phyloP scores from a whole-genome alignment of 2,329 filamentous ascomycete genomes.

The Pyrenophora graminea region DNA sequence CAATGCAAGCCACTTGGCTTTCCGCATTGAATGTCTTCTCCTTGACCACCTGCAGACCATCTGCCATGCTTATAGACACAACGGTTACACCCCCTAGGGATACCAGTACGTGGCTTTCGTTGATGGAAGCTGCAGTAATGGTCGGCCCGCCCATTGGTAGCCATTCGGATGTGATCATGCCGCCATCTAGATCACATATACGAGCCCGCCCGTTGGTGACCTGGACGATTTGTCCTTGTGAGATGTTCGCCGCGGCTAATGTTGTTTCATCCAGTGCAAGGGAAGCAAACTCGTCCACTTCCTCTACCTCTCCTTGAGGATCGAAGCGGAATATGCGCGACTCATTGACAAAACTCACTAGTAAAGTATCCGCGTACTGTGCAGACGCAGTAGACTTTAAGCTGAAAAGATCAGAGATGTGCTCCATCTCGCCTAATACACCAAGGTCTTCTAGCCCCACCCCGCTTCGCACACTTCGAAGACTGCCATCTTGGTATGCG shows the following conservation, averaged over 20 bases:
- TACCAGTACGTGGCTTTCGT: conserved; percentile 69
- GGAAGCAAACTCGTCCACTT: conserved; percentile 75
- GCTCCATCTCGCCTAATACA: conserved; percentile 75
- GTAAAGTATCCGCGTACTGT: conserved; percentile 67
- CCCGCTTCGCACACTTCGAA: conserved; percentile 89
- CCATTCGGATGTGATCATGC: conserved; percentile 64
- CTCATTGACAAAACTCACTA: conserved; percentile 81
- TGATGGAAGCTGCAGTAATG: conserved; percentile 81
- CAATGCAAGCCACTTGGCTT: conserved; percentile 84
- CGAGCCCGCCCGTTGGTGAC: conserved; percentile 69
- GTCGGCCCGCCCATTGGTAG: conserved; percentile 51
- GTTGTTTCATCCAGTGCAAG: conserved; percentile 73
- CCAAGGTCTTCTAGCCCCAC: conserved; percentile 89
- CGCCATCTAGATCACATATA: conserved; percentile 64
- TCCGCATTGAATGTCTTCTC: conserved; percentile 65
- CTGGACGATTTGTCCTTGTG: conserved; percentile 70
- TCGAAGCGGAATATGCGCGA: conserved; percentile 83
- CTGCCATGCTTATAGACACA: conserved; percentile 67
- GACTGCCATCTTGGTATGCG: conserved; percentile 82
- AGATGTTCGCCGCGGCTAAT: conserved; percentile 69
- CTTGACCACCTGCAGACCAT: conserved; percentile 61
- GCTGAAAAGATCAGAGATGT: conserved; percentile 74
- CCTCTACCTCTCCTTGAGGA: conserved; percentile 77
- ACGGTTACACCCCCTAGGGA: conserved; percentile 76
- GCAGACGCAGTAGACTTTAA: conserved; percentile 59